Conservation (phyloP, 192 early-diverging fungal genomes). For the Backusella morwellensis region DNA sequence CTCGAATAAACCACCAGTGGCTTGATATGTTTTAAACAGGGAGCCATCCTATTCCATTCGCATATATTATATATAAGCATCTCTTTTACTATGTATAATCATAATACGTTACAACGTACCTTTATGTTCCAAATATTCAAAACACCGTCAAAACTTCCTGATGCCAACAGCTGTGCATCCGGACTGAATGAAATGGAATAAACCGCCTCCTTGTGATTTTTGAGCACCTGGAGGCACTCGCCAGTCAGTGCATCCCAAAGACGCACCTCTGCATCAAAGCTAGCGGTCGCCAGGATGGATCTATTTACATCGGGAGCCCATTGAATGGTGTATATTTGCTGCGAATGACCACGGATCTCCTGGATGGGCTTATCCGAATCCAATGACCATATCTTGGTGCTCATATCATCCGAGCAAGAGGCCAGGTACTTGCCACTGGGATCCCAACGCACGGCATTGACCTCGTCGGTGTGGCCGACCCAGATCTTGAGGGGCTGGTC, state of each 20-base stretch:
- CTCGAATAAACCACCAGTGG: conserved; percentile 58
- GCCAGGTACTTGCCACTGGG: conserved; percentile 63
- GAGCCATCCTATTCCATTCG: conserved; percentile 38
- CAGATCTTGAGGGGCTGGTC: conserved; percentile 72
- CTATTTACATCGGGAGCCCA: conserved; percentile 64
- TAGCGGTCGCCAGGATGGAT: conserved; percentile 66
- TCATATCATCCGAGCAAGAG: conserved; percentile 76
- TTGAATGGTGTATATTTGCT: conserved; percentile 75
- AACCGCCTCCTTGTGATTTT: conserved; percentile 67
- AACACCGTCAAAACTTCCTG: conserved; percentile 75
- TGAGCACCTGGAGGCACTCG: conserved; percentile 64
- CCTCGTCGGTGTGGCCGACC: conserved; percentile 77
- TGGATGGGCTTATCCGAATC: conserved; percentile 49
- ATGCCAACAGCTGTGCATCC: conserved; percentile 70
- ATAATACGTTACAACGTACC: conserved; percentile 29
- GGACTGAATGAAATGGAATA: conserved; percentile 76
- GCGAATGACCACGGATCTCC: conserved; percentile 63
- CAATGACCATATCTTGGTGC: conserved; percentile 72
- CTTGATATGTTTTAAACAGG: conserved; percentile 50
- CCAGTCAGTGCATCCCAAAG: conserved; percentile 82
- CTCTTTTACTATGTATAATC: not conserved
- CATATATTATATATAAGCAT: not conserved
- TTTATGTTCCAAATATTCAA: conserved; percentile 73
- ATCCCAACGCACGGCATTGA: conserved; percentile 80
- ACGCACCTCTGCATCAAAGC: conserved; percentile 79